phyloP scores from a whole-genome alignment of 345 rosid genomes.

The Euphorbia pulcherrima region DNA sequence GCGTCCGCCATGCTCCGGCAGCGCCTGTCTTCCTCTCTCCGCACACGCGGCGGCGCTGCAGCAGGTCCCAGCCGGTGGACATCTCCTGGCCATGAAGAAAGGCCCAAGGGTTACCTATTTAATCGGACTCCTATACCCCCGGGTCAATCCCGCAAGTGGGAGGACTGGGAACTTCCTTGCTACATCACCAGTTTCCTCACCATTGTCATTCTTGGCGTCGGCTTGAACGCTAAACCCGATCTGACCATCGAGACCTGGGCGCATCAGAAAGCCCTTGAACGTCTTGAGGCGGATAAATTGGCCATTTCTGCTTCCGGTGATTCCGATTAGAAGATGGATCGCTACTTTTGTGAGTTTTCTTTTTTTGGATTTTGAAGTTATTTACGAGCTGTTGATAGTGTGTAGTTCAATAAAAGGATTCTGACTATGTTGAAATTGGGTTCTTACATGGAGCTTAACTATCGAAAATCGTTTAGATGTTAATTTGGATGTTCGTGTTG shows the following conservation, averaged over 20 bases:
- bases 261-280: conserved; percentile 88
- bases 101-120: conserved; percentile 82
- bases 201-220: conserved; percentile 91
- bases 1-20: conserved; percentile 54
- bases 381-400: neutral
- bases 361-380: neutral
- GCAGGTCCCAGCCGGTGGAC: conserved; percentile 78
- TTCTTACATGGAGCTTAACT: conserved; percentile 10
- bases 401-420: conserved; percentile 14
- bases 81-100: conserved; percentile 85
- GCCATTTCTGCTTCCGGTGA: conserved; percentile 12
- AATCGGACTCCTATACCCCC: conserved; percentile 70
- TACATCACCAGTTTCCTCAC: conserved; percentile 95
- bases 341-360: neutral
- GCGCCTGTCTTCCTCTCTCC: conserved; percentile 53
- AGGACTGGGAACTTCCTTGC: conserved; percentile 99
- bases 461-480: neutral
- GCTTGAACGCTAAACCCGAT: conserved; percentile 97
- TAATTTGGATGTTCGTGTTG: conserved; percentile 1
- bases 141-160: conserved; percentile 90
- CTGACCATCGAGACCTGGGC: conserved; percentile 99
- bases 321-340: conserved; percentile 15
- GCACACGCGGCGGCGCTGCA: conserved; percentile 27
- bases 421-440: conserved; percentile 3
- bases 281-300: conserved; percentile 67